Base-by-base conservation (phyloP, 305 asterid species). In the Petunia hybrid region DNA sequence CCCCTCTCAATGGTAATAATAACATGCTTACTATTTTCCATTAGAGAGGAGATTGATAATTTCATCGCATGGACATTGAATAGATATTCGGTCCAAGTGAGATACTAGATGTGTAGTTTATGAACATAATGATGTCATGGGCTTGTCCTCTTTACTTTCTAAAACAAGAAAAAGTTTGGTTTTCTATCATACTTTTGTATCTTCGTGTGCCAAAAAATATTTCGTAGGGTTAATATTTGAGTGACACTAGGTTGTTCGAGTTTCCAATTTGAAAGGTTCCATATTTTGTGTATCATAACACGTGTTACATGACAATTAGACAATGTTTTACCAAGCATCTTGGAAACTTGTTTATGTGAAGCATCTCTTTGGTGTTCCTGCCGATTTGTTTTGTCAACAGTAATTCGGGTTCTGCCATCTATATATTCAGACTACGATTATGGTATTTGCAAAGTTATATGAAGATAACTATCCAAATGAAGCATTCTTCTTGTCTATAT, bases 1-100 rank as follows among this genome's bases (percentile, higher is more conserved):
- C 97, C 68, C 98, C 97, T 80, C 98, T 95, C 81, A 90, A 95
- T 91, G 98, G 99, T 95, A 94, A 91, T 90, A 90, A 82, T 89
- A 89, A 87, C 88, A 90, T 87, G 92, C 91, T 91, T 91, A 89
- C 91, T 91, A 93, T 90, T 94, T 89, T 92, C 92, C 98, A 92
- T 90, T 97, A 83, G 92, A 95, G 91, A 95, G 97, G 85, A 83
- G 97, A 94, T 83, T 95, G 97, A 92, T 90, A 86, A 83, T 89
- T 88, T 84, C 89, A 85, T 89, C 86, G 84, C 86, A 89, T 48
- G 84, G 86, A 85, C 87, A 81, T 89, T 87, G 86, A 85, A 86
- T 82, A 79, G 86, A 82, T 22, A 22, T 76, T 65, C 77, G 73
- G 80, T 87, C 85, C 90, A 82, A 82, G 83, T 82, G 82, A 79